A percentile compares a stretch with the other conserved stretches of the same genome.
These are phyloP conservation scores for Trichosporon sp. DNA, from an alignment of 1,284 basidiomycete species.

Conservation along the genomic window DNA sequence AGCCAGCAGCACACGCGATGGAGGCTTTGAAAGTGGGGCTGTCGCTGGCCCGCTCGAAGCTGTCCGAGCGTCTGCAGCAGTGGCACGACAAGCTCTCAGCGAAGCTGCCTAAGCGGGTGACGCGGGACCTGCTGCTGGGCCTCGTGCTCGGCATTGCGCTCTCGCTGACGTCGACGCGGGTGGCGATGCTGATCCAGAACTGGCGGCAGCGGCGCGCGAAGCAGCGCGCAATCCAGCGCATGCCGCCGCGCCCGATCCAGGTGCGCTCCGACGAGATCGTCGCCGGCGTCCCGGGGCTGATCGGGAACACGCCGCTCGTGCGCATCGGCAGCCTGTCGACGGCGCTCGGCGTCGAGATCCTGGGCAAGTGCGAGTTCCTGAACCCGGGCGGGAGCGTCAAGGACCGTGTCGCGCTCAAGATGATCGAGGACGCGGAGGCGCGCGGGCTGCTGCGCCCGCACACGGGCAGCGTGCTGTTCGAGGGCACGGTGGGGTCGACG, in stretches of 20 bases:
- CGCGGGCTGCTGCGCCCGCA: slow-evolving; percentile 76
- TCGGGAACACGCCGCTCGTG: slow-evolving; percentile 93
- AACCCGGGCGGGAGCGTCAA: slow-evolving; percentile 98
- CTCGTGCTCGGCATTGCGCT: slow-evolving; percentile 65
- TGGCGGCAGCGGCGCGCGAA: slow-evolving; percentile 50
- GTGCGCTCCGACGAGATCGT: slow-evolving; percentile 65
- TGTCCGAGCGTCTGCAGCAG: not conserved
- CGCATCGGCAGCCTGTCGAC: slow-evolving; percentile 87
- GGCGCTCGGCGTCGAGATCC: slow-evolving; percentile 84
- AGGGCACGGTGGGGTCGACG: slow-evolving; percentile 95
- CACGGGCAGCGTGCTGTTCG: slow-evolving; percentile 90
- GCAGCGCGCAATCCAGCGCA: slow-evolving; percentile 30
- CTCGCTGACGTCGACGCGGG: slow-evolving; percentile 61
- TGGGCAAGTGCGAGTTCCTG: slow-evolving; percentile 60
- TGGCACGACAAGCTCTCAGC: slow-evolving; percentile 11
- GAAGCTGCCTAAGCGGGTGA: slow-evolving; percentile 30
- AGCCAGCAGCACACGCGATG: not conserved
- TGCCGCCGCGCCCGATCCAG: slow-evolving; percentile 64
- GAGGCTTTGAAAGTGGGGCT: not conserved
- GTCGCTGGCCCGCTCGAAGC: not conserved
- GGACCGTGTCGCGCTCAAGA: slow-evolving; percentile 87
- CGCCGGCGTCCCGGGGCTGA: slow-evolving; percentile 70
- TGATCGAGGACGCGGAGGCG: slow-evolving; percentile 88
- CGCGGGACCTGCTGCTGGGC: slow-evolving; percentile 58
- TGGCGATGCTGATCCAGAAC: slow-evolving; percentile 56